A percentile compares a stretch with the other conserved stretches of the same genome.
phyloP scores from a whole-genome alignment of 148 eudicot genomes.

The Gaultheria prostrata region DNA sequence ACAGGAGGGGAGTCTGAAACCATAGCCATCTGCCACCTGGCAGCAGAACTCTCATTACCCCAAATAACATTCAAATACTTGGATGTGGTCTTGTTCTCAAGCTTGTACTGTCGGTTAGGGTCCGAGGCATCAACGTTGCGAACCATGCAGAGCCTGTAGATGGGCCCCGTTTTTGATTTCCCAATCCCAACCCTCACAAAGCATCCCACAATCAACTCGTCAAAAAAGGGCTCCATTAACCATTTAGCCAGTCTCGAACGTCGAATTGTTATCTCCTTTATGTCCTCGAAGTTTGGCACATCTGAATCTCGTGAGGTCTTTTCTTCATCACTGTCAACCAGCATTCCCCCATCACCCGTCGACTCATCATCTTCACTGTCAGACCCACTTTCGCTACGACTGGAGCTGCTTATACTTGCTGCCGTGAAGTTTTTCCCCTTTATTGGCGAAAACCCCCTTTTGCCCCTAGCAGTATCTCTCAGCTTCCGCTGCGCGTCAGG shows the following conservation, averaged over 20 bases:
- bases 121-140: constrained; percentile 80
- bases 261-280: constrained; percentile 64
- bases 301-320: constrained; percentile 57
- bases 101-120: constrained; percentile 77
- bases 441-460: constrained; percentile 56
- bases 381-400: constrained; percentile 75
- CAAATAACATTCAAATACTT: constrained; percentile 88
- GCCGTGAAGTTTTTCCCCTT: constrained; percentile 53
- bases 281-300: constrained; percentile 67
- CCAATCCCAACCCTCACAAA: constrained; percentile 98
- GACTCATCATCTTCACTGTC: constrained; percentile 68
- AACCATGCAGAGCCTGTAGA: constrained; percentile 82
- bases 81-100: constrained; percentile 87
- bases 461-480: constrained; percentile 47
- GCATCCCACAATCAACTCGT: constrained; percentile 91
- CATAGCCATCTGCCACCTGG: constrained; percentile 99
- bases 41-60: constrained; percentile 96
- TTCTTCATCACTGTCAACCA: constrained; percentile 77
- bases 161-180: constrained; percentile 63
- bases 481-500: constrained; percentile 35
- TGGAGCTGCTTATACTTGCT: constrained; percentile 53
- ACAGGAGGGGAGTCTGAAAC: constrained; percentile 76
- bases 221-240: constrained; percentile 99
- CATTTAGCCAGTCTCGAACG: constrained; percentile 83
- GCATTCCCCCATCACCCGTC: constrained; percentile 45